Percentiles rank a stretch among this genome's conserved stretches.
Evolutionary conservation across 225 moss, liverwort and hornwort species (phyloP).

Genomic region (Takakia lepidozioides): DNA sequence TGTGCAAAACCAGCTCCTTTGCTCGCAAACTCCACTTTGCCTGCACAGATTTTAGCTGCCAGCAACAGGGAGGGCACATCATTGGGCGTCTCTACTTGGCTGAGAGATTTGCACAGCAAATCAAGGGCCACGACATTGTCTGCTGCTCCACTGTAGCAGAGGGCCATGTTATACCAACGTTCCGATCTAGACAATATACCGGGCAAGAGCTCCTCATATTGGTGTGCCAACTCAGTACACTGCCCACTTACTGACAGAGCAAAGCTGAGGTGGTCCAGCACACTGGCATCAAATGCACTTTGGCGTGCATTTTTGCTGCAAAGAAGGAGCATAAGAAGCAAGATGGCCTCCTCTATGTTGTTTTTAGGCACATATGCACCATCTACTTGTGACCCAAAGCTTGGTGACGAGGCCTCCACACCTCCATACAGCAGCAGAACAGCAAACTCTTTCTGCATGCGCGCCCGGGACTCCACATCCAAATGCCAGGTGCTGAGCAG

Average conservation of each 20-base stretch:
- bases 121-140: constrained; percentile 41
- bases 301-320: constrained; percentile 30
- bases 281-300: constrained; percentile 44
- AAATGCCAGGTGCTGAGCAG: constrained; percentile 59
- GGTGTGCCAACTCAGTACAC: constrained; percentile 53
- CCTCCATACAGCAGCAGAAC: constrained; percentile 61
- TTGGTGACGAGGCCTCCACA: constrained; percentile 42
- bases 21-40: constrained; percentile 22
- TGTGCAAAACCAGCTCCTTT: constrained; percentile 67
- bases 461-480: constrained; percentile 23
- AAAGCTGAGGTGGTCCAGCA: constrained; percentile 81
- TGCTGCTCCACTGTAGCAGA: constrained; percentile 60
- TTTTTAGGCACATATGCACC: constrained; percentile 65
- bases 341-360: constrained; percentile 68
- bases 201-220: constrained; percentile 77
- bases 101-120: constrained; percentile 65
- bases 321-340: constrained; percentile 65
- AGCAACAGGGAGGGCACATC: constrained; percentile 63
- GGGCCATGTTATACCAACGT: constrained; percentile 78
- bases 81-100: constrained; percentile 50
- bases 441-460: constrained; percentile 61
- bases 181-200: constrained; percentile 57
- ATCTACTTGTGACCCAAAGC: constrained; percentile 49
- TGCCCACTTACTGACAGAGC: constrained; percentile 58
- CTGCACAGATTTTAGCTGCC: constrained; percentile 67